phyloP scores from a whole-genome alignment of 768 basidiomycete genomes.

The Aureoboletus auriporus region DNA sequence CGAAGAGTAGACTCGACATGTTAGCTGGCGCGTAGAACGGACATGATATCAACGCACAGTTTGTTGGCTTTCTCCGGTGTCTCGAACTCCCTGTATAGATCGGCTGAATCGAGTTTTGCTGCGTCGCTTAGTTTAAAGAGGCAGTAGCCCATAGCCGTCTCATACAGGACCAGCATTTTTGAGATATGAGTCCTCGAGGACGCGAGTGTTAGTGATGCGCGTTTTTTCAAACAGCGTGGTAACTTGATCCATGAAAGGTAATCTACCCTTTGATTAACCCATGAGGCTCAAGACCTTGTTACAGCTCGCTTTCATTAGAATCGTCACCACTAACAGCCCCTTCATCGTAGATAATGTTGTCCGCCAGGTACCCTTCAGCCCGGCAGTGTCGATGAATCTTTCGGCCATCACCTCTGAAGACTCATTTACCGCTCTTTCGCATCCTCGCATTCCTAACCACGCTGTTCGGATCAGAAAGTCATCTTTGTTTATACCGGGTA shows the following conservation, averaged over 20 bases:
- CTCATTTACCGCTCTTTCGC: no score
- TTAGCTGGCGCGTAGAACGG: constrained; percentile 9
- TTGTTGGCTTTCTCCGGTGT: constrained; percentile 89
- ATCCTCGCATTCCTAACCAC: constrained; percentile 41
- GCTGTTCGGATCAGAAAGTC: constrained; percentile 58
- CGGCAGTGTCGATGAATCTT: no score
- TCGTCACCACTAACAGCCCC: no score
- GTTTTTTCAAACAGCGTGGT: constrained; percentile 32
- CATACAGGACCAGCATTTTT: constrained; percentile 92
- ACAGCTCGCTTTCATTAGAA: no score
- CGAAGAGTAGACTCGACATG: background rate
- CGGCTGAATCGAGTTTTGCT: constrained; percentile 79
- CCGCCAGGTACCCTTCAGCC: no score
- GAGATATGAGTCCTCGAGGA: constrained; percentile 5
- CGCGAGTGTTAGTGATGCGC: constrained; percentile 2
- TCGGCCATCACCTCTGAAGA: no score
- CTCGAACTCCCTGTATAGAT: constrained; percentile 91
- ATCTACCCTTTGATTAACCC: background rate
- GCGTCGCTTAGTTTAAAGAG: constrained; percentile 94
- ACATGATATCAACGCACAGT: constrained; percentile 56
- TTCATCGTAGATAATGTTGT: no score
- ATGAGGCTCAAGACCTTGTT: no score
- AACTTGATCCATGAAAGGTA: constrained; percentile 25
- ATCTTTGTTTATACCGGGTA: constrained; percentile 29
- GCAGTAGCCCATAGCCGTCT: constrained; percentile 94